Evolutionary conservation across 2,329 filamentous ascomycete species (phyloP).

Genomic region (Diaporthe nobilis): DNA sequence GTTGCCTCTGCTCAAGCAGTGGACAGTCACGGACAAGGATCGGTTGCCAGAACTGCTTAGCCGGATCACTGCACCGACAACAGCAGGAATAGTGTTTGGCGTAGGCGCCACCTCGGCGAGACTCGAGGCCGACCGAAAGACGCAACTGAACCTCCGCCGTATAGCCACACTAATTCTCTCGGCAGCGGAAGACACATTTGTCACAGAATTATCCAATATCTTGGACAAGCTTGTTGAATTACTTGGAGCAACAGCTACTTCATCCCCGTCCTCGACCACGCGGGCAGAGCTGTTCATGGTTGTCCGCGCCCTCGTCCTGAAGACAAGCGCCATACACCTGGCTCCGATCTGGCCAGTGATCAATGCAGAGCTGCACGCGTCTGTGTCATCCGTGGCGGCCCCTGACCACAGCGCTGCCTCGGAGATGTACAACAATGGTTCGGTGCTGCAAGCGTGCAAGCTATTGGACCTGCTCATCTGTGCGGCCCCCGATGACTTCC

Average conservation of each 20-base stretch:
- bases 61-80: slow-evolving; percentile 86
- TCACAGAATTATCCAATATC: slow-evolving; percentile 79
- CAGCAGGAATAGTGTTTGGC: slow-evolving; percentile 98
- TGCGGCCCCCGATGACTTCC: slow-evolving; percentile 93
- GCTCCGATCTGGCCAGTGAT: slow-evolving; percentile 91
- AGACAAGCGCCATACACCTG: slow-evolving; percentile 83
- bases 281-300: slow-evolving; percentile 93
- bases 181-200: slow-evolving; percentile 82
- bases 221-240: slow-evolving; percentile 91
- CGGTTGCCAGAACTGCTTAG: slow-evolving; percentile 84
- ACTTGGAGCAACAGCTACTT: slow-evolving; percentile 84
- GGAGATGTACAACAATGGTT: slow-evolving; percentile 82
- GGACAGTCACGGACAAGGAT: slow-evolving; percentile 89
- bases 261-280: slow-evolving; percentile 91
- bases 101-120: slow-evolving; percentile 94
- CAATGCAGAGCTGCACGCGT: slow-evolving; percentile 86
- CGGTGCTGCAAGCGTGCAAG: slow-evolving; percentile 92
- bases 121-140: slow-evolving; percentile 94
- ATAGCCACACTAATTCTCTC: slow-evolving; percentile 85
- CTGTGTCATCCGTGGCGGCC: slow-evolving; percentile 80
- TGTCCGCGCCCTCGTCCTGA: slow-evolving; percentile 84
- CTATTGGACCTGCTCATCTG: slow-evolving; percentile 90
- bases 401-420: slow-evolving; percentile 73
- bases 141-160: slow-evolving; percentile 89
- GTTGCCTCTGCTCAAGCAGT: slow-evolving; percentile 87